Base-by-base conservation (phyloP, 2,329 filamentous ascomycete species). In the Penicillium italicum region DNA sequence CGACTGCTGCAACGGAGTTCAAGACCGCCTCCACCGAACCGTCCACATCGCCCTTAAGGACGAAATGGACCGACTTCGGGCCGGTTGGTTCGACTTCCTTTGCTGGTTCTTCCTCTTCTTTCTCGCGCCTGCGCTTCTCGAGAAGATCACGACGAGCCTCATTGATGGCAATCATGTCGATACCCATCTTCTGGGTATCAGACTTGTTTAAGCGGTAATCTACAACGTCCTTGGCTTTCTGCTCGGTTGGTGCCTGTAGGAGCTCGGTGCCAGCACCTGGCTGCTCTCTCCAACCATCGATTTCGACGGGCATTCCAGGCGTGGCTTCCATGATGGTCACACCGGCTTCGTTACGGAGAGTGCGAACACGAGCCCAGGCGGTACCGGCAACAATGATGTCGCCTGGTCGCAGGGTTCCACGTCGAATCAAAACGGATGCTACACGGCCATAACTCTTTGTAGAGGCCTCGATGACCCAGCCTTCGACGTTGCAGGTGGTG, bases 11-110 rank as follows among this genome's bases (percentile, higher is more conserved):
- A 56, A 99, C 81, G 9, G 88, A 87, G 46, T 90, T 87, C 57
- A 86, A 80, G 3, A 97, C 88, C 2, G 94, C 94, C 77, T 99
- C 94, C 0, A 92, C 91, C 0, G 93, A 97, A 36, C 94, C 94
- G 58, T 88, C 89, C 18, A 97, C 94, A 66, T 99, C 94, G 51
- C 87, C 92, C 74, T 95, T 96, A 76, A 99, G 80, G 56, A 94
- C 85, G 73, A 97, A 94, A 65, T 88, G 88, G 45, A 96, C 81
- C 16, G 82, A 76, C 57, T 80, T 77, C 14, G 81, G 79, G 0
- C 81, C 80, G 30, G 74, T 69, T 1, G 72, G 52, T 20, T 66
- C 67, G 48, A 81, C 74, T 33, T 72, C 65, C 14, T 68, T 63
- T 3, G 62, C 56, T 3, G 64, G 59, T 26, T 75, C 75, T 9